These are phyloP conservation scores for Cyclotella atomus DNA, from an alignment of 108 stramenopile species.

Conservation along the genomic window DNA sequence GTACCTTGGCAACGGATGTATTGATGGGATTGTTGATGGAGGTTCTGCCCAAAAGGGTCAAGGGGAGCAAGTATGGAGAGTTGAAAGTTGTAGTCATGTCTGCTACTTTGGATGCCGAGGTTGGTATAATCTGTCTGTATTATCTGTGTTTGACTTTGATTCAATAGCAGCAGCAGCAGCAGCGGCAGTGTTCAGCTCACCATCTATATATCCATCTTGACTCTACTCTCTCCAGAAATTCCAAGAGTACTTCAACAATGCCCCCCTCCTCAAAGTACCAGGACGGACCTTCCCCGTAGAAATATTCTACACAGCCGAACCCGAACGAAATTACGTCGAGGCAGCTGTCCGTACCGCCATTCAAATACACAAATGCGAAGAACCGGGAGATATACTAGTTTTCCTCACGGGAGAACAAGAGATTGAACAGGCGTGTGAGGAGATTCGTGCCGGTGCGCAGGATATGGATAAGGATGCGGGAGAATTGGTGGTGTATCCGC, in stretches of 20 bases:
- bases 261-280: conserved; percentile 94
- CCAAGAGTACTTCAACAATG: conserved; percentile 87
- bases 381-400: conserved; percentile 96
- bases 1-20: conserved; percentile 98
- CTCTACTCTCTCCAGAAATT: conserved; percentile 63
- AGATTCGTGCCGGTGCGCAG: conserved; percentile 81
- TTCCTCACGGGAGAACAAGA: conserved; percentile 99
- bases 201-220: too few relatives aligned
- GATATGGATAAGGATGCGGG: conserved; percentile 68
- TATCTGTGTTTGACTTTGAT: too few relatives aligned
- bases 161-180: too few relatives aligned
- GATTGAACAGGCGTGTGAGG: conserved; percentile 97
- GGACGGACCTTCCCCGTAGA: conserved; percentile 98
- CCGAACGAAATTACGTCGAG: conserved; percentile 98
- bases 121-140: too few relatives aligned
- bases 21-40: conserved; percentile 99
- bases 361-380: conserved; percentile 98
- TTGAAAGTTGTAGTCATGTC: conserved; percentile 98
- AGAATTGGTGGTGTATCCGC: conserved; percentile 93
- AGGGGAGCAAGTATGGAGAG: conserved; percentile 78
- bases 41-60: conserved; percentile 82
- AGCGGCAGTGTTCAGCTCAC: too few relatives aligned
- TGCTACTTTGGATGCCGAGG: conserved; percentile 96
- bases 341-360: conserved; percentile 95
- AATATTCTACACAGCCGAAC: conserved; percentile 96